Evolutionary conservation across 2,329 filamentous ascomycete genomes (phyloP), one percentile per base, ranked within the genome.

Genomic region (Ophiobolus disseminans): DNA sequence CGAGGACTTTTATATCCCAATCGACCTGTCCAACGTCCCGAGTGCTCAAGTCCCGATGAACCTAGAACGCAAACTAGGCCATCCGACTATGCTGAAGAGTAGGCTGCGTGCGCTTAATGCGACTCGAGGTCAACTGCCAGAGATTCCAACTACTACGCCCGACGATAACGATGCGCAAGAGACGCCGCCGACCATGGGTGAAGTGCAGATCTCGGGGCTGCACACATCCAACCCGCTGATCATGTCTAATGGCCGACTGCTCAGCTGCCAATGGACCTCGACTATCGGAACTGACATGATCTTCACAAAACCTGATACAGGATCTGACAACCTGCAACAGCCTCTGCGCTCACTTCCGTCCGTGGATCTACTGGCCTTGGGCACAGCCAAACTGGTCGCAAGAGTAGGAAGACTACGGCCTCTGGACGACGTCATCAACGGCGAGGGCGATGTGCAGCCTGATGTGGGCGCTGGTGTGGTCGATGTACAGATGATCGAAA

Each of bases 251-350:
- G 89, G 88, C 22, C 84, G 87, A 53, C 77, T 95, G 17, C 94
- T 92, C 68, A 86, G 85, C 55, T 93, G 91, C 57, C 77, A 84
- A 36, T 97, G 93, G 93, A 83, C 85, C 9, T 85, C 89, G 53
- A 88, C 91, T 50, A 83, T 96, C 34, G 93, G 93, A 26, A 96
- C 91, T 0, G 90, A 95, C 59, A 77, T 92, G 56, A 82, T 96
- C 32, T 87, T 97, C 62, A 81, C 56, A 5, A 64, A 66, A 46
- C 62, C 67, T 3, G 44, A 62, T 7, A 14, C 23, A 4, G 41
- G 58, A 30, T 53, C 72, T 32, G 53, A 67, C 5, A 58, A 73
- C 3, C 25, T 39, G 4, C 44, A 38, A 9, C 30, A 58, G 13
- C 81, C 79, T n/a, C 75, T 78, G 19, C 78, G 83, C 20, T 76